A percentile compares a stretch with the other conserved stretches of the same genome.
Evolutionary conservation across 1,284 basidiomycete species (phyloP).

Genomic region (Tilletiaria anomala): DNA sequence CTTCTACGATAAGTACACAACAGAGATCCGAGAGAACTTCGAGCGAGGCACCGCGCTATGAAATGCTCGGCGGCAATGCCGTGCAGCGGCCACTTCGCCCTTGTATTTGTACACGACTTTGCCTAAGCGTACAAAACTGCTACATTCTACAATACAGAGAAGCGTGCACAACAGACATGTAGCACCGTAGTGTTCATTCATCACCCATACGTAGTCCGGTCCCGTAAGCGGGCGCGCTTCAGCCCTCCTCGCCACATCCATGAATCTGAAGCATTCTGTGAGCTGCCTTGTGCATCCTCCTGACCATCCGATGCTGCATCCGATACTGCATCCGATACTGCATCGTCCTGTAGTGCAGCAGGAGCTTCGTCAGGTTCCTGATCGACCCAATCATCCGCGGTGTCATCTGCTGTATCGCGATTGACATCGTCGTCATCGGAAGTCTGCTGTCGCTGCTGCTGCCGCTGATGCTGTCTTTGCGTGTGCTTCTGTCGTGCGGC

Average conservation of each 20-base stretch:
- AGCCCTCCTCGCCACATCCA: slow-evolving; percentile 28
- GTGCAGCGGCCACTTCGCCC: too few relatives aligned
- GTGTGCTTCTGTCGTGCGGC: too few relatives aligned
- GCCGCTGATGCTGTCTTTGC: background rate
- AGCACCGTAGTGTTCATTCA: too few relatives aligned
- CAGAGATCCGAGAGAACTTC: slow-evolving; percentile 47
- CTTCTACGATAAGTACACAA: slow-evolving; percentile 94
- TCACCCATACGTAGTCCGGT: slow-evolving; percentile 20
- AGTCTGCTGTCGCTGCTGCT: background rate
- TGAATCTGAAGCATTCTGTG: slow-evolving; percentile 7
- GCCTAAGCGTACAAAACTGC: too few relatives aligned
- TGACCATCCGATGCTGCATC: slow-evolving; percentile 2
- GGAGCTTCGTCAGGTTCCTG: background rate
- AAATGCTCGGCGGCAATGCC: too few relatives aligned
- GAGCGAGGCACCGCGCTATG: background rate
- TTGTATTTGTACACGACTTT: too few relatives aligned
- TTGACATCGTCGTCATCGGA: background rate
- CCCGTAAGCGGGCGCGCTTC: slow-evolving; percentile 16
- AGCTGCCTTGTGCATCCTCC: slow-evolving; percentile 10
- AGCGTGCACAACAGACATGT: too few relatives aligned
- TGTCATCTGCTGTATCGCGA: background rate
- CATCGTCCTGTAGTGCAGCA: background rate
- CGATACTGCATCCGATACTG: background rate
- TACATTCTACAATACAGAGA: too few relatives aligned
- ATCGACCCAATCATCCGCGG: slow-evolving; percentile 3